phyloP scores from a whole-genome alignment of 495 filamentous ascomycete genomes.

The Pyrenula aspistea region DNA sequence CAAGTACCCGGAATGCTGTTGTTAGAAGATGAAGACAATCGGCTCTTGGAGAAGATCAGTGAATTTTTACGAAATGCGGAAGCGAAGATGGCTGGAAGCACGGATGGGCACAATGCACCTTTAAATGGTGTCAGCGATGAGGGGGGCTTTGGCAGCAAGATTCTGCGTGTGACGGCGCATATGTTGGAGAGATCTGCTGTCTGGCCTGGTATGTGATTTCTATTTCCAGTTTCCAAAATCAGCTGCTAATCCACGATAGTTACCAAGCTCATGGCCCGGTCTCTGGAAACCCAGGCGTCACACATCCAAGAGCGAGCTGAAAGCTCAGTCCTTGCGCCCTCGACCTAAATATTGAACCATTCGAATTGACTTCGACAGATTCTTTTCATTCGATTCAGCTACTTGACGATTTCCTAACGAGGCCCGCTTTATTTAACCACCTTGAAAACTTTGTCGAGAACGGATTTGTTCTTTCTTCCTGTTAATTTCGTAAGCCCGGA shows the following conservation, averaged over 20 bases:
- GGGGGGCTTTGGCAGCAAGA: slow-evolving; percentile 72
- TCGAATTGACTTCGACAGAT: not conserved
- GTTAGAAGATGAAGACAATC: slow-evolving; percentile 84
- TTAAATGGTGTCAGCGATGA: slow-evolving; percentile 41
- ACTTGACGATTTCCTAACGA: too few species aligned
- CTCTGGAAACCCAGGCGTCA: slow-evolving; percentile 72
- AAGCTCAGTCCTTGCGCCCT: slow-evolving; percentile 32
- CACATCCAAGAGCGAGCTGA: slow-evolving; percentile 66
- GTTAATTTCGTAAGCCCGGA: too few species aligned
- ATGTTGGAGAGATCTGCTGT: slow-evolving; percentile 83
- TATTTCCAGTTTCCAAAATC: not conserved
- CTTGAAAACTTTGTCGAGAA: too few species aligned
- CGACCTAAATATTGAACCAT: not conserved
- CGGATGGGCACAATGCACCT: slow-evolving; percentile 34
- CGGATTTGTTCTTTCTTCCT: too few species aligned
- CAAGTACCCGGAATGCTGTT: slow-evolving; percentile 79
- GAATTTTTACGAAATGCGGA: slow-evolving; percentile 71
- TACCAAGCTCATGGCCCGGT: slow-evolving; percentile 76
- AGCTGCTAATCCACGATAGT: slow-evolving; percentile 39
- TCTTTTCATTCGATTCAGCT: not conserved
- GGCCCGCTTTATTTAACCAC: too few species aligned
- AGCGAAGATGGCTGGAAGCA: slow-evolving; percentile 52
- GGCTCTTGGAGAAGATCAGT: slow-evolving; percentile 73
- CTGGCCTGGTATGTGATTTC: slow-evolving; percentile 66
- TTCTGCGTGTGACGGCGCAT: slow-evolving; percentile 75